A percentile compares a stretch with the other conserved stretches of the same genome.
Evolutionary conservation across 139 green algal genomes (phyloP).

Genomic region (Bryopsis sp.): DNA sequence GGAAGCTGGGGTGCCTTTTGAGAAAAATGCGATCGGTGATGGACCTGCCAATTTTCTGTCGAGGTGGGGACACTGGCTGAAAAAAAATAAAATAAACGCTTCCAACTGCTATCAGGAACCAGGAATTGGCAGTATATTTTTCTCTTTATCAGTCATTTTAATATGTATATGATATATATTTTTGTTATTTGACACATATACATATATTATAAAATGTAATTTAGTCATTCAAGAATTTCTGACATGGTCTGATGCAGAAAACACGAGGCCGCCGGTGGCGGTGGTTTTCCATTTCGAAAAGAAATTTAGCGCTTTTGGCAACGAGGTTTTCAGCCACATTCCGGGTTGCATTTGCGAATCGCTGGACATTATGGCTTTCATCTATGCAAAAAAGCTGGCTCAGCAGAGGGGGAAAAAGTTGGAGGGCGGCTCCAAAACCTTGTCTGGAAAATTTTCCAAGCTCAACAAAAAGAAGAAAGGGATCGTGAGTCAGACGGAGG

Average conservation of each 20-base stretch:
- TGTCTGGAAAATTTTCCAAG: not conserved
- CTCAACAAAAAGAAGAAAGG: not conserved
- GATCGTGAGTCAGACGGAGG: not conserved
- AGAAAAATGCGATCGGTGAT: constrained; percentile 7
- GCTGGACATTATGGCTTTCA: constrained; percentile 8
- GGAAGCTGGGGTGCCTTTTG: constrained; percentile 15
- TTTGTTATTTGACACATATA: no score
- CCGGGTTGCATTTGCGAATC: constrained; percentile 5
- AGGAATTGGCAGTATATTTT: no score
- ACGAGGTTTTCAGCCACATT: not conserved
- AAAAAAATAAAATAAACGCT: no score
- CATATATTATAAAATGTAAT: no score
- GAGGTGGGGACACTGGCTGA: no score
- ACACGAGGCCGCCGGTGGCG: not conserved
- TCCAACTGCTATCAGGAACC: no score
- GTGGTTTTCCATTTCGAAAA: not conserved
- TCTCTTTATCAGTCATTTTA: no score
- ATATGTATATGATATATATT: no score
- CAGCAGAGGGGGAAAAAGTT: not conserved
- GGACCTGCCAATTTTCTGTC: not conserved
- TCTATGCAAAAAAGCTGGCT: not conserved
- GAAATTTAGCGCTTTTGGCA: not conserved
- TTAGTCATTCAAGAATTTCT: no score
- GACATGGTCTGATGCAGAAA: no score
- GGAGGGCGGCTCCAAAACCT: not conserved